Evolutionary conservation across 768 basidiomycete species (phyloP).

Genomic region (Omphalotus guepiniiformis): DNA sequence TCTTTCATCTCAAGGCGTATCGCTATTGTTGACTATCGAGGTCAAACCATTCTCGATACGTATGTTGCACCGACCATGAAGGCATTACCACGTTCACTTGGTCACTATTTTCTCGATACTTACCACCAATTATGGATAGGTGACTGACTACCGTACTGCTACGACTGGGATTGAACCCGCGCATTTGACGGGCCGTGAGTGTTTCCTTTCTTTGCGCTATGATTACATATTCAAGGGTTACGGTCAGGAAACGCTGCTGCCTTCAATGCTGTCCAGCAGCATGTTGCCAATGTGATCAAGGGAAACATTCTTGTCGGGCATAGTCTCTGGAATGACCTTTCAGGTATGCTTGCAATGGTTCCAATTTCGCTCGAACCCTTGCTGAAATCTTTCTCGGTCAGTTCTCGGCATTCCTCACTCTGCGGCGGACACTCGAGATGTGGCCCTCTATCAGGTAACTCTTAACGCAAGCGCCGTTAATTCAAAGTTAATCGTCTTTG

Average conservation of each 20-base stretch:
- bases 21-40: constrained; percentile 53
- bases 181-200: constrained; percentile 37
- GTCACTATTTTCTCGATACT: neutral
- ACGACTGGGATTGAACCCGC: constrained; percentile 50
- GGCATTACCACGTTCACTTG: constrained; percentile 18
- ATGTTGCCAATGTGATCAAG: constrained; percentile 60
- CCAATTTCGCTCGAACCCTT: constrained; percentile 9
- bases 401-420: constrained; percentile 80
- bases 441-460: constrained; percentile 64
- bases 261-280: constrained; percentile 63
- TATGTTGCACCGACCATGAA: constrained; percentile 62
- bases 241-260: constrained; percentile 43
- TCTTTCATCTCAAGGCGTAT: constrained; percentile 31
- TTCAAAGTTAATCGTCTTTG: constrained; percentile 4
- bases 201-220: neutral
- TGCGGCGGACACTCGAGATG: constrained; percentile 74
- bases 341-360: constrained; percentile 42
- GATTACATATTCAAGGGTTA: neutral
- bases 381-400: constrained; percentile 22
- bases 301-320: constrained; percentile 75
- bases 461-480: neutral
- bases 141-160: constrained; percentile 69
- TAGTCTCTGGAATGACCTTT: constrained; percentile 76
- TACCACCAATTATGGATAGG: constrained; percentile 31
- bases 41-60: constrained; percentile 55